A percentile compares a stretch with the other conserved stretches of the same genome.
Evolutionary conservation across 805 yeast genomes (phyloP).

Genomic region (Barnettozyma salicaria): DNA sequence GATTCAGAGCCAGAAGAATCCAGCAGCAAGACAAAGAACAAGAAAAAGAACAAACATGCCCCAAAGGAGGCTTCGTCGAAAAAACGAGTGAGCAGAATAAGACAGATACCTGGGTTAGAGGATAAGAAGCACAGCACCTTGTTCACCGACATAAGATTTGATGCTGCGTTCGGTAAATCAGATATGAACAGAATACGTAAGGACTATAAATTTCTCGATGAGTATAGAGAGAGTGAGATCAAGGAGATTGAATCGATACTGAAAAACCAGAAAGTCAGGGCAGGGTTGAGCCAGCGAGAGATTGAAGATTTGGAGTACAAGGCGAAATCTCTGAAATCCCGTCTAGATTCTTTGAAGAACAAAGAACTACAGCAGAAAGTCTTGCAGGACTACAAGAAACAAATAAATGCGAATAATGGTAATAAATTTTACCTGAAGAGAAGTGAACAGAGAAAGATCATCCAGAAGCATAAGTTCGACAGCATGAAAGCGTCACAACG

Average conservation of each 20-base stretch:
- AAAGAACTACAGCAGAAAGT: constrained; percentile 71
- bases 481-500: constrained; percentile 64
- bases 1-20: constrained; percentile 20
- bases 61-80: constrained; percentile 79
- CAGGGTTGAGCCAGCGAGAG: constrained; percentile 38
- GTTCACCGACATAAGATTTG: constrained; percentile 83
- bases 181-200: constrained; percentile 61
- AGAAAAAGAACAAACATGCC: constrained; percentile 68
- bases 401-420: constrained; percentile 40
- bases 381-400: constrained; percentile 46
- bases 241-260: constrained; percentile 49
- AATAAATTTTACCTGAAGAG: constrained; percentile 53
- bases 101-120: constrained; percentile 69
- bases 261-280: constrained; percentile 44
- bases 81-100: constrained; percentile 57
- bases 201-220: constrained; percentile 81
- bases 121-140: constrained; percentile 33
- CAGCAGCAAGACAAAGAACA: constrained; percentile 11
- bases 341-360: constrained; percentile 61
- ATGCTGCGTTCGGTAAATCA: constrained; percentile 81
- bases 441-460: constrained; percentile 64
- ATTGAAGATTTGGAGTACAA: constrained; percentile 45
- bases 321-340: constrained; percentile 60
- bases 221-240: constrained; percentile 74
- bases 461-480: constrained; percentile 75